Evolutionary conservation across 345 rosid genomes (phyloP).

Genomic region (Gynandropsis gynandra): DNA sequence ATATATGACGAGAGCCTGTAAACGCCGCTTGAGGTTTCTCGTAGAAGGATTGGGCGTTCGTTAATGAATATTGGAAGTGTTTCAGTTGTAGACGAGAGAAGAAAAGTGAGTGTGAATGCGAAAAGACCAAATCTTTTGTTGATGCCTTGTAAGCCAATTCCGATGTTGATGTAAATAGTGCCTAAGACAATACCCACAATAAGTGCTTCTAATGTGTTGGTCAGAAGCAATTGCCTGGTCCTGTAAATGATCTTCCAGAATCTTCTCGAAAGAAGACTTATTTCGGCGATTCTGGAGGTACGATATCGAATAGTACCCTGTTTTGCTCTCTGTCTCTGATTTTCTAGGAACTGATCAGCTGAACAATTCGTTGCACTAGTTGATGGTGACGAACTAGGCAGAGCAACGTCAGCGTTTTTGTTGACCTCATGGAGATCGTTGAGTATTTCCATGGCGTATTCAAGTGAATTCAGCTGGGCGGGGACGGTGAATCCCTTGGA

Average conservation of each 20-base stretch:
- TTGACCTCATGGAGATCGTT: conserved; percentile 39
- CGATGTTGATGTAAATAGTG: conserved; percentile 75
- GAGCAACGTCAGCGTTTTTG: conserved; percentile 19
- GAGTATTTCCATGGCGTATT: conserved; percentile 81
- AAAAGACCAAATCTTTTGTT: conserved; percentile 79
- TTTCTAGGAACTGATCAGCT: neutral
- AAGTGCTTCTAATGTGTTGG: conserved; percentile 72
- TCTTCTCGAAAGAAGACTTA: conserved; percentile 44
- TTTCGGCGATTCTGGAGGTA: conserved; percentile 59
- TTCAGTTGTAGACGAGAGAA: conserved; percentile 89
- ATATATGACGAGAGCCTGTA: conserved; percentile 80
- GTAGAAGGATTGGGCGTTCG: conserved; percentile 68
- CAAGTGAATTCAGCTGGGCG: conserved; percentile 80
- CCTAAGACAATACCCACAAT: conserved; percentile 91
- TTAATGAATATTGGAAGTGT: conserved; percentile 88
- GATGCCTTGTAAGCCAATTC: conserved; percentile 60
- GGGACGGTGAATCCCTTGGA: conserved; percentile 65
- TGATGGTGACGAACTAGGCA: conserved; percentile 14
- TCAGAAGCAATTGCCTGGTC: conserved; percentile 73
- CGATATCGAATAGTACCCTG: conserved; percentile 28
- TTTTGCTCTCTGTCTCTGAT: conserved; percentile 1
- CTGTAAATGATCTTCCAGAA: conserved; percentile 82
- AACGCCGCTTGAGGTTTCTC: conserved; percentile 78
- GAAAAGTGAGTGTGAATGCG: conserved; percentile 92
- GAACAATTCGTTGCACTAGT: neutral